Evolutionary conservation across 306 rosid genomes (phyloP).

Genomic region (Dalbergia cultrata): DNA sequence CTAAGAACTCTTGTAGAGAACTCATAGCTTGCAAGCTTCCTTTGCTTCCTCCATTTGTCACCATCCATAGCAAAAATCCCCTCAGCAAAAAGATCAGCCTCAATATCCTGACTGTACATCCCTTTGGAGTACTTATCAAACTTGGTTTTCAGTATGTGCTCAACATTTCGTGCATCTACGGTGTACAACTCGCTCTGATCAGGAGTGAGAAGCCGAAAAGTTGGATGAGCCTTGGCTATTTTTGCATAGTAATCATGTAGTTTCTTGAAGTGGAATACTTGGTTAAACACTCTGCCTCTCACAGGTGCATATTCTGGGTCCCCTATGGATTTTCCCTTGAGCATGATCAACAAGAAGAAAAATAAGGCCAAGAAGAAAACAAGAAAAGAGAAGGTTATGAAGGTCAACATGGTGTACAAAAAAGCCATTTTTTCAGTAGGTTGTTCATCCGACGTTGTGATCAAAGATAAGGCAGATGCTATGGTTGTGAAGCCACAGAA

Average conservation of each 20-base stretch:
- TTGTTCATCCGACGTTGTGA: neutral
- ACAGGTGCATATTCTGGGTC: conserved; percentile 67
- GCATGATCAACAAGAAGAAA: conserved; percentile 45
- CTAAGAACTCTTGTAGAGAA: conserved; percentile 78
- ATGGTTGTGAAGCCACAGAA: too few relatives aligned
- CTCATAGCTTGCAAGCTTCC: conserved; percentile 75
- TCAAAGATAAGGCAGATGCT: neutral
- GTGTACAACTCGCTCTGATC: conserved; percentile 61
- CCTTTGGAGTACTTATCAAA: conserved; percentile 71
- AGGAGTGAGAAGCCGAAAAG: conserved; percentile 57
- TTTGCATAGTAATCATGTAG: conserved; percentile 58
- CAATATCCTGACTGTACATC: conserved; percentile 28
- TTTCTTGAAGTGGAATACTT: conserved; percentile 54
- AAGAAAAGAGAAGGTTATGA: conserved; percentile 42
- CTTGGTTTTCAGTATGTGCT: conserved; percentile 59
- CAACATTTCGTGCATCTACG: conserved; percentile 56
- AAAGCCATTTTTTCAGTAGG: conserved; percentile 47
- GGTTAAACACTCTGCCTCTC: conserved; percentile 64
- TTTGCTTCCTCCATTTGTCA: conserved; percentile 75
- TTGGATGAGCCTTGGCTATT: conserved; percentile 53
- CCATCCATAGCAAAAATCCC: conserved; percentile 83
- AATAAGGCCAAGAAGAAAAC: conserved; percentile 42
- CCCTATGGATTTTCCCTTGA: conserved; percentile 63
- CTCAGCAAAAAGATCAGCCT: conserved; percentile 64
- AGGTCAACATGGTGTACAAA: conserved; percentile 49